Evolutionary conservation across 345 rosid genomes (phyloP).

Genomic region (Citrus reticulata): DNA sequence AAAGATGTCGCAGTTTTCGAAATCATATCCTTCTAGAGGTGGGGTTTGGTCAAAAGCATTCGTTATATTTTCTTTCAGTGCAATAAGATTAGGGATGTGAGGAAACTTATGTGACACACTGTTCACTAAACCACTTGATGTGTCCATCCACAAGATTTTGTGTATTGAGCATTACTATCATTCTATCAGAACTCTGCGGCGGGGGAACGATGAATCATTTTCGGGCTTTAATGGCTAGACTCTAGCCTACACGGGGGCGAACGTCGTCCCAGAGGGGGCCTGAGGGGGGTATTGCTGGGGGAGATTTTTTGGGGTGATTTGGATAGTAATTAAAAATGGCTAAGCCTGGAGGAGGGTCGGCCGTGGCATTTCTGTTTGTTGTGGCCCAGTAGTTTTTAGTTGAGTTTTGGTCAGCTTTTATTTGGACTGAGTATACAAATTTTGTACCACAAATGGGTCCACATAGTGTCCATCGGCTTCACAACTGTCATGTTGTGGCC

Average conservation of each 20-base stretch:
- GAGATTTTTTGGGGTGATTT: constrained; percentile 39
- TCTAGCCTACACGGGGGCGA: constrained; percentile 35
- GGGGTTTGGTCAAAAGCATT: constrained; percentile 37
- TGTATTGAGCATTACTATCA: constrained; percentile 53
- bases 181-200: constrained; percentile 42
- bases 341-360: constrained; percentile 36
- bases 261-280: constrained; percentile 45
- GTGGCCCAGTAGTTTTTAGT: constrained; percentile 64
- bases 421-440: constrained; percentile 57
- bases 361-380: constrained; percentile 31
- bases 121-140: constrained; percentile 51
- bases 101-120: constrained; percentile 59
- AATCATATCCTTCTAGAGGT: constrained; percentile 41
- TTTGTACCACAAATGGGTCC: constrained; percentile 57
- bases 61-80: constrained; percentile 42
- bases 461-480: constrained; percentile 77
- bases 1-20: constrained; percentile 20
- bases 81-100: constrained; percentile 54
- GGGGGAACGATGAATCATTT: constrained; percentile 35
- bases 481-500: constrained; percentile 52
- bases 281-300: constrained; percentile 37
- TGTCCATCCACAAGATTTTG: constrained; percentile 44
- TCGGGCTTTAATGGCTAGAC: constrained; percentile 52
- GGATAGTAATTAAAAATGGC: constrained; percentile 61
- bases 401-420: constrained; percentile 53